Evolutionary conservation across 139 green algal species (phyloP).

Genomic region (Choricystis sp.): DNA sequence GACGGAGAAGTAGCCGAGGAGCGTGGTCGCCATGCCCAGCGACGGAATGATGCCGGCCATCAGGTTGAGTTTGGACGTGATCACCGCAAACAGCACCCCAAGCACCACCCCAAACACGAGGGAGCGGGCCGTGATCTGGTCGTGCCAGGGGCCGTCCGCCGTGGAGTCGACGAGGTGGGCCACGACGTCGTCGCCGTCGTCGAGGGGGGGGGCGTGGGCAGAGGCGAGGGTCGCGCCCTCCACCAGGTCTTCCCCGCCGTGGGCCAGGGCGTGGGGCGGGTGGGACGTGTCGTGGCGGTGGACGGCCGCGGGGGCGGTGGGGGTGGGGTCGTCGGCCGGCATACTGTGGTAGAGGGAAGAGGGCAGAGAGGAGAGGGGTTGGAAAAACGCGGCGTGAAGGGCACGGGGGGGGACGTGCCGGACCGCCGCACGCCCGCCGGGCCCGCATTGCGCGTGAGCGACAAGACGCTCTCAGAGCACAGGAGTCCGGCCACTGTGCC

Average conservation of each 20-base stretch:
- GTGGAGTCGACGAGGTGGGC: not conserved
- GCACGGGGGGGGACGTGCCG: too few species aligned
- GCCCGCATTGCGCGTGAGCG: too few species aligned
- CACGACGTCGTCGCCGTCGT: not conserved
- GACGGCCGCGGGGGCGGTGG: too few species aligned
- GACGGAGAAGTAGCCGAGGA: conserved; percentile 9
- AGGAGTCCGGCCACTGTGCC: too few species aligned
- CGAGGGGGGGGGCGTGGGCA: not conserved
- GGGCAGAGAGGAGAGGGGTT: too few species aligned
- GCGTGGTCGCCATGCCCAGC: conserved; percentile 8
- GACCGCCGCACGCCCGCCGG: too few species aligned
- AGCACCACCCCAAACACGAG: conserved; percentile 2
- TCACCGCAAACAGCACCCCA: conserved; percentile 7
- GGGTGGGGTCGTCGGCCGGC: too few species aligned
- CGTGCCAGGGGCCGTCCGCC: not conserved
- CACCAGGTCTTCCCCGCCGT: not conserved
- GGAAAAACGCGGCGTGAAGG: too few species aligned
- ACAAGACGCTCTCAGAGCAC: too few species aligned
- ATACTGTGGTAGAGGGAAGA: too few species aligned
- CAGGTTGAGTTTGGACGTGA: conserved; percentile 7
- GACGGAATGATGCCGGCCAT: conserved; percentile 13
- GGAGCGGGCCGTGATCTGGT: conserved; percentile 2
- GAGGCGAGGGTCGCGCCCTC: not conserved
- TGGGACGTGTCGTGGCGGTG: not conserved
- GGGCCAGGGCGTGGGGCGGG: not conserved